Base-by-base conservation (phyloP, 1,284 basidiomycete genomes). In the Trametes hirsuta region DNA sequence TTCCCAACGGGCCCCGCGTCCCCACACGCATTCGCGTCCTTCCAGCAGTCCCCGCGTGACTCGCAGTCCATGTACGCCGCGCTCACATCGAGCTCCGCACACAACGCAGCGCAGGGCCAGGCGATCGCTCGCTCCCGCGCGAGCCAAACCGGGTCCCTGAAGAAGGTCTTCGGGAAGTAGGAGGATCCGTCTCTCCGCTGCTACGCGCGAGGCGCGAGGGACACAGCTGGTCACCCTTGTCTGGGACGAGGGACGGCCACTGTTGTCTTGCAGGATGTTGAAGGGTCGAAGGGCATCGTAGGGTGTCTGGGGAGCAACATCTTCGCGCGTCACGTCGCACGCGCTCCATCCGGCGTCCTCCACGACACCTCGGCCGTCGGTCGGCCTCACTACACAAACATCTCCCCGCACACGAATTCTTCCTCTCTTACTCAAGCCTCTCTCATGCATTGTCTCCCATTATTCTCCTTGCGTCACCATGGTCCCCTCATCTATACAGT, bases 21-120 rank as follows among this genome's bases (percentile, higher is more conserved):
- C 10, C 75, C 77, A 22, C 85, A 89, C 66, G 85, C 87, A 14
- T 90, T 91, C 75, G 71, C 80, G 34, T 70, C 79, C 46, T 81
- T 90, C 68, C 82, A 87, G 71, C 83, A 85, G 73, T 83, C 85
- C 62, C 89, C 88, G 53, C 84, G 89, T 60, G 85, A 87, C 67
- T 71, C 77, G 18, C 85, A 90, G 69, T 73, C 76, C 62, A 87
- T 88, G 84, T 90, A 85, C 74, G 80, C 87, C 41, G 77, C 84
- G 14, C 79, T 88, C 65, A 72, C 80, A 34, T 50, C 62, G 47
- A 55, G 65, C 59, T 24, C 61, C 50, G 53, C 55, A 44, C 58
- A 61, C 49, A 61, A 62, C 57, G 37, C 53, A 18, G 42, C 48
- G 35, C 59, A 61, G 48, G 64, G 64, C 47, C 61, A 63, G 49